Evolutionary conservation across 495 filamentous ascomycete genomes (phyloP).

Genomic region (Hyphodiscus hymeniophilus): DNA sequence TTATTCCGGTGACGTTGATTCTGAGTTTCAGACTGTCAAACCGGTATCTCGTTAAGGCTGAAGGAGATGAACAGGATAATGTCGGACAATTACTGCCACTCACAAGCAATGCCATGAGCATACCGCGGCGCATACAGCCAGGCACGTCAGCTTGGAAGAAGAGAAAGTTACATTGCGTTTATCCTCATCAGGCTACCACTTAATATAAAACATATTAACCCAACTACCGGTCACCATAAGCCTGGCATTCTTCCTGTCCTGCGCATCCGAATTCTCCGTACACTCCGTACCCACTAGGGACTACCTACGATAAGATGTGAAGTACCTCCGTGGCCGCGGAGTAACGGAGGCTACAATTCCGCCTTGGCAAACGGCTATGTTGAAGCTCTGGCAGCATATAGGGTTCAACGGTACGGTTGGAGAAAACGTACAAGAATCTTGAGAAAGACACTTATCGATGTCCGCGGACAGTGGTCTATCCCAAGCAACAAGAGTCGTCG

Average conservation of each 20-base stretch:
- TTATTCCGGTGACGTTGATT: constrained; percentile 13
- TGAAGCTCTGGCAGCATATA: too few species aligned
- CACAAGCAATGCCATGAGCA: background rate
- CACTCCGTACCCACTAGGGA: too few species aligned
- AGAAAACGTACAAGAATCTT: too few species aligned
- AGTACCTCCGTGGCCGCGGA: too few species aligned
- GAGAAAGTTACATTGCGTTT: constrained; percentile 2
- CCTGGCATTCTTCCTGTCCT: background rate
- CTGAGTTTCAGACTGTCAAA: constrained; percentile 9
- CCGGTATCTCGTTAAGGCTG: background rate
- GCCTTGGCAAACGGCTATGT: too few species aligned
- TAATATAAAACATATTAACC: constrained; percentile 13
- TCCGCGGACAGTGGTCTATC: too few species aligned
- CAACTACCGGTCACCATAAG: constrained; percentile 9
- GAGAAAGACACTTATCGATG: too few species aligned
- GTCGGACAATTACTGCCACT: constrained; percentile 10
- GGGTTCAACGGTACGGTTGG: too few species aligned
- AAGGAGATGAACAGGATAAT: constrained; percentile 3
- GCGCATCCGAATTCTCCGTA: too few species aligned
- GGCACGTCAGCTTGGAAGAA: constrained; percentile 2
- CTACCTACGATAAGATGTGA: too few species aligned
- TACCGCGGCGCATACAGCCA: background rate
- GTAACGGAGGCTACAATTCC: background rate
- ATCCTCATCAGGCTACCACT: constrained; percentile 9
- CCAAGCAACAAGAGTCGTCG: too few species aligned